phyloP scores from a whole-genome alignment of 805 yeast genomes.

The Pichia occidentalis region DNA sequence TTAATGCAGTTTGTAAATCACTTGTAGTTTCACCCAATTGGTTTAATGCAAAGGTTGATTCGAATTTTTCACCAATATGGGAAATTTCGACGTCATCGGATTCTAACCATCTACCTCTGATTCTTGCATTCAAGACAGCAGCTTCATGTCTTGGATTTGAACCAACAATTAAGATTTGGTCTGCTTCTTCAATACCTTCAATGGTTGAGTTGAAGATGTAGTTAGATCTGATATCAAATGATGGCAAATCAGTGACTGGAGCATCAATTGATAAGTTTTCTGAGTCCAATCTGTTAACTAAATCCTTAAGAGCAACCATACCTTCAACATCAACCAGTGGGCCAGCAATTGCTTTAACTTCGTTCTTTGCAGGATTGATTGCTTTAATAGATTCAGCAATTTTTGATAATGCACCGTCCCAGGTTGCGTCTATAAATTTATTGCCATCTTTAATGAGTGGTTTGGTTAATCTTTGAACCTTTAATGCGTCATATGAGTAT shows the following conservation, averaged over 20 bases:
- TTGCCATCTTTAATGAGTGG: conserved; percentile 71
- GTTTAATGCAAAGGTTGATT: conserved; percentile 63
- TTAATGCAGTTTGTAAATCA: conserved; percentile 52
- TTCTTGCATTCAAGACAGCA: conserved; percentile 77
- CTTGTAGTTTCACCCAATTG: conserved; percentile 57
- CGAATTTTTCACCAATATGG: conserved; percentile 70
- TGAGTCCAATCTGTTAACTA: conserved; percentile 68
- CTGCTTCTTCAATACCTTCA: conserved; percentile 77
- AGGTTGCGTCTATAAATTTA: conserved; percentile 65
- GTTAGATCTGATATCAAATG: conserved; percentile 71
- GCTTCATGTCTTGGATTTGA: conserved; percentile 89
- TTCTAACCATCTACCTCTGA: conserved; percentile 74
- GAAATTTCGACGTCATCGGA: conserved; percentile 55
- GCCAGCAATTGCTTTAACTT: conserved; percentile 77
- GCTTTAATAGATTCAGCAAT: conserved; percentile 56
- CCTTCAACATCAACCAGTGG: conserved; percentile 79
- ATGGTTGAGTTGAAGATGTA: conserved; percentile 75
- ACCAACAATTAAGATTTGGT: conserved; percentile 72
- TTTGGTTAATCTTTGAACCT: conserved; percentile 76
- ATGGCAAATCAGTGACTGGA: conserved; percentile 50
- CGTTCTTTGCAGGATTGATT: conserved; percentile 56
- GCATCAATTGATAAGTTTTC: conserved; percentile 76
- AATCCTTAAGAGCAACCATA: conserved; percentile 74
- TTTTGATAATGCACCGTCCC: conserved; percentile 78
- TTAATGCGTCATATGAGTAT: conserved; percentile 79